Evolutionary conservation across 1,284 basidiomycete genomes (phyloP), one percentile per base, ranked within the genome.

Genomic region (Fomitopsis betulina): DNA sequence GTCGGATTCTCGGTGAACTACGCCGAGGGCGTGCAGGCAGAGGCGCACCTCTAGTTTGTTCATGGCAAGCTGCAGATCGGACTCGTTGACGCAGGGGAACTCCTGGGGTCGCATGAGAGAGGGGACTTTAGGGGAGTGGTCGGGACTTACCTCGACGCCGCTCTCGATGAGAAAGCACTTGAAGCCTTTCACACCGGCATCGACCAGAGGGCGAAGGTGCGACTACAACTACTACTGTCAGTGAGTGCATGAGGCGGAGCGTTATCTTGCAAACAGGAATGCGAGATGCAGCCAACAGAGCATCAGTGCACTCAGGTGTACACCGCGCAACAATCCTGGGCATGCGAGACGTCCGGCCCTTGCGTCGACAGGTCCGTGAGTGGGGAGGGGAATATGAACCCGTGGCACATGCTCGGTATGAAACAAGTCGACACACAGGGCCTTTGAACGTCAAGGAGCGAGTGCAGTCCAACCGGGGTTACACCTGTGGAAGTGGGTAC

Each of bases 151-250:
- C 65, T 96, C 90, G 15, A 97, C 93, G 37, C 95, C 94, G 65
- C 93, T 95, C 62, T 96, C 88, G 64, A 95, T 95, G 65, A 97
- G 76, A 73, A 97, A 97, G 70, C 94, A 96, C 72, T 97, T 97
- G 80, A 97, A 97, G 0, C 95, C 95, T 73, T 89, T 92, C 27
- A 95, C 90, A 7, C 95, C 94, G 39, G 82, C 82, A 30, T 83
- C 72, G 15, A 94, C 75, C 35, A 97, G 77, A 5, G 87, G 84
- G 56, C 68, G 64, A 47, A 95, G 79, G 65, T 93, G 79, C 55
- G 74, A 68, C 90, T 93, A 65, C 32, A 53, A 49, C 62, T 59
- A 53, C 33, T 56, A 17, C 45, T 32, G 49, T 65, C 42, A 63
- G 56, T 39, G 37, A 54, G 27, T 50, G 21, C 33, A 15, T 17